Evolutionary conservation across 208 protist genomes (phyloP).

Genomic region (Herpetomonas samuelpessoai): DNA sequence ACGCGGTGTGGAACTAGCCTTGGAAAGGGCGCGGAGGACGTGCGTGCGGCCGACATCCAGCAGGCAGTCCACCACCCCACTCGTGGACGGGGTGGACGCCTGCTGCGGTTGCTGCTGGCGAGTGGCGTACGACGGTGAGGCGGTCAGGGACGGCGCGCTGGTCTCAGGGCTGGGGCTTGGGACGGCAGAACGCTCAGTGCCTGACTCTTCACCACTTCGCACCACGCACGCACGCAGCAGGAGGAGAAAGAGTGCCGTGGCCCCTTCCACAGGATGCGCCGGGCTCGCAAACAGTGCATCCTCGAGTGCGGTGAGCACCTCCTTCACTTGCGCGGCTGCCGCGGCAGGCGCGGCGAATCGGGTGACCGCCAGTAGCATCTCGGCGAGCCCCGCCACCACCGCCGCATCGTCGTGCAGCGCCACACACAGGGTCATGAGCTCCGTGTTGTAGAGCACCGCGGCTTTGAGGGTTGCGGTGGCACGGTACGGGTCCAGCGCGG

Average conservation of each 20-base stretch:
- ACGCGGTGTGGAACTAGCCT: too few species aligned
- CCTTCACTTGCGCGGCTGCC: not conserved
- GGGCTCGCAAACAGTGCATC: not conserved
- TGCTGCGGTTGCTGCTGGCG: too few species aligned
- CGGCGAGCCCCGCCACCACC: not conserved
- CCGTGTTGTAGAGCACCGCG: not conserved
- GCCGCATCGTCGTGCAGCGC: not conserved
- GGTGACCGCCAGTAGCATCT: not conserved
- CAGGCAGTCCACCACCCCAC: too few species aligned
- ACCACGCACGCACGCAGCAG: not conserved
- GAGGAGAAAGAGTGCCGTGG: not conserved
- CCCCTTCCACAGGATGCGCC: not conserved
- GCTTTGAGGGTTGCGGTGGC: not conserved
- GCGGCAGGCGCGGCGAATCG: too few species aligned
- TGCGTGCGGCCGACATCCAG: too few species aligned
- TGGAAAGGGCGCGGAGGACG: too few species aligned
- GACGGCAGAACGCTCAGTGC: too few species aligned
- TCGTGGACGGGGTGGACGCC: too few species aligned
- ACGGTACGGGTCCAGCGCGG: not conserved
- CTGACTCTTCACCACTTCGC: not conserved
- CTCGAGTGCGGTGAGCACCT: not conserved
- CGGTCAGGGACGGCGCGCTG: too few species aligned
- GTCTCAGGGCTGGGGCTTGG: too few species aligned
- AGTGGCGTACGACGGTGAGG: too few species aligned
- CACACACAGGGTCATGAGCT: not conserved